Conservation (phyloP, 345 rosid genomes). For the Dipteronia dyeriana region DNA sequence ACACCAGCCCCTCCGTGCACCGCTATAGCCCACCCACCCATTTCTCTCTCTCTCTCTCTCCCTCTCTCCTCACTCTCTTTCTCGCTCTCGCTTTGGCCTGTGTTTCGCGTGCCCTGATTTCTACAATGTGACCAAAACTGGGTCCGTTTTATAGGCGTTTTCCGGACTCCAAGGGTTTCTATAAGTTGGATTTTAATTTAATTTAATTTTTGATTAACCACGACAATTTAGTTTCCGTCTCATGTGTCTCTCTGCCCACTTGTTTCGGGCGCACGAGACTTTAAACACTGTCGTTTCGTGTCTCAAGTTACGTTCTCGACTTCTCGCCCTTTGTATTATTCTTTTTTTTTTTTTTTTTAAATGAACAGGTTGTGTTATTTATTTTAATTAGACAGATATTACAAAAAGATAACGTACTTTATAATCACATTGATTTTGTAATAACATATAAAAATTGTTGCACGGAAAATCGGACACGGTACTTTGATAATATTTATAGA, state of each 20-base stretch:
- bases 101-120: too few relatives aligned
- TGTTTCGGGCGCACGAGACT: not conserved
- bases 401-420: not conserved
- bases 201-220: not conserved
- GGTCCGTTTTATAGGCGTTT: conserved; percentile 19
- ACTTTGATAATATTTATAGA: not conserved
- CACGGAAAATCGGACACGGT: not conserved
- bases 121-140: not conserved
- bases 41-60: conserved; percentile 23
- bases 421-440: not conserved
- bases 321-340: not conserved
- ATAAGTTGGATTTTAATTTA: not conserved
- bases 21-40: conserved; percentile 96
- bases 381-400: not conserved
- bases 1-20: conserved; percentile 99
- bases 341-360: too few relatives aligned
- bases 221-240: not conserved
- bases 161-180: conserved; percentile 2
- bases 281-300: not conserved
- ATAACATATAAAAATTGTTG: not conserved
- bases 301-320: not conserved
- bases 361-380: too few relatives aligned
- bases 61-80: not conserved
- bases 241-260: not conserved
- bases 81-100: not conserved